A percentile compares a stretch with the other conserved stretches of the same genome.
phyloP scores from a whole-genome alignment of 2,329 filamentous ascomycete species.

The Hypoxylon sp. region DNA sequence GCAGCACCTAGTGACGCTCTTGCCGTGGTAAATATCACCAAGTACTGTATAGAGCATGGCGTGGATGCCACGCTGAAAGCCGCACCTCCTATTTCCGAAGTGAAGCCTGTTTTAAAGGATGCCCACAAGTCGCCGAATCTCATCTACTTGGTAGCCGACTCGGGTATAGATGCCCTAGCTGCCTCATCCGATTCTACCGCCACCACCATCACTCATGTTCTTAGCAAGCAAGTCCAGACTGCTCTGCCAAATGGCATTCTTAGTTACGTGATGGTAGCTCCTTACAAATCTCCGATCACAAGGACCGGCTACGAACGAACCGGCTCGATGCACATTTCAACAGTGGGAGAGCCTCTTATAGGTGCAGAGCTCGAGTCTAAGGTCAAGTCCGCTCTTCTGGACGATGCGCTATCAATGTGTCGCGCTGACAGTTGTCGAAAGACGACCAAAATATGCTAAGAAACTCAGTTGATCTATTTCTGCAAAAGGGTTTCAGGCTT shows the following conservation, averaged over 20 bases:
- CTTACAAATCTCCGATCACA: neutral
- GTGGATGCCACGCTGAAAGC: neutral
- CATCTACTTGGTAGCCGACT: slow-evolving; percentile 1
- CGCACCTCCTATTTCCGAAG: neutral
- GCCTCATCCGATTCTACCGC: neutral
- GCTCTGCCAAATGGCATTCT: neutral
- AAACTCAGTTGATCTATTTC: neutral
- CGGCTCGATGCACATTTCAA: neutral
- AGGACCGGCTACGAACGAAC: neutral
- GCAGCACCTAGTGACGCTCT: neutral
- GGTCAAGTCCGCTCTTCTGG: neutral
- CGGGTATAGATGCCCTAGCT: neutral
- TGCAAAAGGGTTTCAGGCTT: neutral
- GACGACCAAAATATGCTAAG: slow-evolving; percentile 65
- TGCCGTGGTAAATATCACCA: neutral
- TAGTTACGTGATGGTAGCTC: neutral
- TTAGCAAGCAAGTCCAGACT: neutral
- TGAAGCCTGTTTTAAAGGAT: neutral
- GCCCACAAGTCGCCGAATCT: neutral
- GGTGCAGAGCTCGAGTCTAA: slow-evolving; percentile 1
- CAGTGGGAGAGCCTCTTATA: neutral
- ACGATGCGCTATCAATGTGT: neutral
- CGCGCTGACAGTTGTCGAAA: slow-evolving; percentile 3
- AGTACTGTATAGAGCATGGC: neutral
- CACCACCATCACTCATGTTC: neutral